Base-by-base conservation (phyloP, 116 monocot genomes). In the Cymodocea nodosa region DNA sequence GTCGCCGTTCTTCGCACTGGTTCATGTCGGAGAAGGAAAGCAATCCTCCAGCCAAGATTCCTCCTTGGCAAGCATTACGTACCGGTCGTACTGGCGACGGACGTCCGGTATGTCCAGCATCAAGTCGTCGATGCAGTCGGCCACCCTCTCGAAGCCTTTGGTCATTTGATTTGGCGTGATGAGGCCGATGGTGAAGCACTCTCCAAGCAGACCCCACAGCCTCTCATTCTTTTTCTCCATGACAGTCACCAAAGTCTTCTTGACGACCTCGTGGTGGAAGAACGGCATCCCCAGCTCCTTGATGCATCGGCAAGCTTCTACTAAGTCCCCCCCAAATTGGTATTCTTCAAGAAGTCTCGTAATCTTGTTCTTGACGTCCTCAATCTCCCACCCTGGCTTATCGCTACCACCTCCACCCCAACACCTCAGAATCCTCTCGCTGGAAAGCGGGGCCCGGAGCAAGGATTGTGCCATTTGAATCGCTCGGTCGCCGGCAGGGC, bases 281-380 rank as follows among this genome's bases (percentile, higher is more conserved):
- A 91, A 91, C 0, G 91, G 91, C 91, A 91, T 84, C 0, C 84
- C 91, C 2, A 91, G 73, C 52, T 86, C 86, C 67, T 84, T 84
- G 65, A 82, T 84, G 74, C 86, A 91, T n/a, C 74, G 78, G 51
- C 80, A 86, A 16, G 91, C 91, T 56, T 91, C 91, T 6, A 44
- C 6, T 2, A 80, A 2, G 37, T 82, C 91, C 4, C 91, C 91
- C 0, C 86, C 84, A 11, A 65, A 75, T 16, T 80, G 76, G 62
- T 84, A 91, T 66, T 91, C 91, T 74, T 91, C 84, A 18, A 90
- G 36, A 23, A 86, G 24, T 68, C 77, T 83, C 1, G 30, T 56
- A 4, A 90, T 90, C 77, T 86, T 85, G 60, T 85, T 83, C 67
- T 90, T 90, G 30, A 83, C 70, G 68, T 86, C 85, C 2, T 83